Base-by-base conservation (phyloP, 108 stramenopile genomes). In the Craspedostauros australis region DNA sequence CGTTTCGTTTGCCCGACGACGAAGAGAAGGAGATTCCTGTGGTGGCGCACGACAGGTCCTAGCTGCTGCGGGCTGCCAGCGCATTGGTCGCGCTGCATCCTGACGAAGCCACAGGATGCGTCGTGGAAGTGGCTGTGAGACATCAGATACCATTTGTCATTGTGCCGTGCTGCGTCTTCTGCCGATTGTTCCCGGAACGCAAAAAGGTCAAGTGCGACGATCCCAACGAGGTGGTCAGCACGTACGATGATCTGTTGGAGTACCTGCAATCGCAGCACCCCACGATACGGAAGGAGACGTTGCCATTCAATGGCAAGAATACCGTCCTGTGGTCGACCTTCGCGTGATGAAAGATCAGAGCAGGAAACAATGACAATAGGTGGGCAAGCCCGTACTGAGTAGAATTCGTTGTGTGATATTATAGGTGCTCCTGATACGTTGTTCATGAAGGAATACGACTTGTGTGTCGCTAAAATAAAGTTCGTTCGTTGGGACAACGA, bases 131-230 rank as follows among this genome's bases (percentile, higher is more conserved):
- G 25, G 88, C 92, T 18, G 76, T 86, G n/a, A 25, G 68, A 27
- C 40, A 76, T 12, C 52, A 57, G 30, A 76, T 78, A 21, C 92
- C 92, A 2, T 82, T 93, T 50, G 70, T 79, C 19, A 70, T 93
- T 5, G 74, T 93, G 4, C 92, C 92, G 2, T 93, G 92, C 43
- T 93, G 92, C 44, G 88, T 93, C 19, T 93, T 84, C 46, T 69
- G 68, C 3, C 51, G 84, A 23, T 40, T 90, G 1, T 93, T 86
- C 49, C 77, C 82, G 18, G 39, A 82, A 39, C 78, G 88, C 11
- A 22, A 45, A 25, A 46, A 37, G 18, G 56, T 42, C 7, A 42
- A 44, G 41, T 57, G 9, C 18, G 39, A 21, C 14, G 46, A 23
- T 24, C 7, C n/a, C 2, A 30, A 15, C 20, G 39, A 62, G 37